Evolutionary conservation across 495 filamentous ascomycete species (phyloP), one percentile per base, ranked within the genome.

Genomic region (Choiromyces venosus): DNA sequence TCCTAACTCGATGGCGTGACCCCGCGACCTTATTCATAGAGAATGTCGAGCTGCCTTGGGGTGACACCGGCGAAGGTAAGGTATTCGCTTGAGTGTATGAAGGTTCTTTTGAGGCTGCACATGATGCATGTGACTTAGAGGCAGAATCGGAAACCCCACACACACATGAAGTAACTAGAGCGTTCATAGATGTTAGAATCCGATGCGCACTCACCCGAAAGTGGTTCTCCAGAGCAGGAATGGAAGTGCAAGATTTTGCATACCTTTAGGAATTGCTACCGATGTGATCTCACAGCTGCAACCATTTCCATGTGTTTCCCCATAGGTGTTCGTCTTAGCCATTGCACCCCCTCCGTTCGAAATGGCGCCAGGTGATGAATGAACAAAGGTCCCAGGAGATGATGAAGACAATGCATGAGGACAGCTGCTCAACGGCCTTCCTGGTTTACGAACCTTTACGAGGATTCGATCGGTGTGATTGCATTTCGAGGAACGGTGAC

Each of bases 401-500:
- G 75, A 77, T 19, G 75, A 77, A 29, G 75, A 77, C 18, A 81
- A 66, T 1, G 72, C 73, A 61, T 81, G 75, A n/a, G 75, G 79
- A 33, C 79, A 81, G 56, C 73, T 81, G 76, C 76, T 81, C 64
- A 81, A 75, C 46, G 79, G 79, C 40, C 79, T 73, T n/a, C 79
- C 79, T 56, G 79, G 79, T 64, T 81, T 81, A 39, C 79, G 79
- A 18, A 81, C 79, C 52, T 81, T 77, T 12, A 82, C 80, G 29
- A 81, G 72, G 25, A 81, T 77, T 68, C 79, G 78, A 56, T 81
- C 79, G 40, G 70, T 70, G 52, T 81, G 79, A 61, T 69, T 79
- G 64, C 79, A 81, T 76, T 81, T 81, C 42, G 79, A 81, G 19
- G 79, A 82, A 66, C 79, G 73, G 71, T 81, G 79, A 8, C 79